Evolutionary conservation across 805 yeast genomes (phyloP).

Genomic region (Schwanniomyces vanrijiae): DNA sequence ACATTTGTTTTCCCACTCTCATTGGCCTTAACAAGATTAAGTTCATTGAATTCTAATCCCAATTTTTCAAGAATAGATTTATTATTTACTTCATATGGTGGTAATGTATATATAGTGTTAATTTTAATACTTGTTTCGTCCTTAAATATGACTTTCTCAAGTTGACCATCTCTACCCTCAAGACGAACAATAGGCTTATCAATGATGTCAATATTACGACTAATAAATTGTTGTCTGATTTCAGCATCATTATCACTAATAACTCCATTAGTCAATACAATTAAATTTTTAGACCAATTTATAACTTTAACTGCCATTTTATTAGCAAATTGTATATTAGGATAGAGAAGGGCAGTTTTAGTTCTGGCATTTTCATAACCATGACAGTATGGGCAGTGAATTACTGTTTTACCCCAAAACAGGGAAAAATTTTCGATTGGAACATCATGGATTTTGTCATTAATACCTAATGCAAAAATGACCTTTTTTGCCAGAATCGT

Average conservation of each 20-base stretch:
- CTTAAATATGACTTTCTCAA: constrained; percentile 1
- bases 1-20: constrained; percentile 6
- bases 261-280: constrained; percentile 6
- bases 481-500: constrained; percentile 3
- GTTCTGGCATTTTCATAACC: constrained; percentile 10
- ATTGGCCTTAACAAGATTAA: constrained; percentile 4
- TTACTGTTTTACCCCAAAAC: constrained; percentile 15
- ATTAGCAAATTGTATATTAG: background rate
- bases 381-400: constrained; percentile 14
- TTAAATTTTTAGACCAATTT: constrained; percentile 11
- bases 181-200: background rate
- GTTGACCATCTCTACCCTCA: constrained; percentile 1
- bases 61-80: constrained; percentile 2
- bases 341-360: constrained; percentile 8
- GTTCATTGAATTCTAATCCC: constrained; percentile 2
- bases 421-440: constrained; percentile 7
- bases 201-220: background rate
- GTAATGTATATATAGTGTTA: constrained; percentile 1
- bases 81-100: constrained; percentile 4
- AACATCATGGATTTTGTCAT: constrained; percentile 7
- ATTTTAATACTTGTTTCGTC: constrained; percentile 3
- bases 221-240: background rate
- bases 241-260: background rate
- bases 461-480: constrained; percentile 12
- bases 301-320: constrained; percentile 6